Percentiles rank a stretch among this genome's conserved stretches.
Evolutionary conservation across 2,329 filamentous ascomycete genomes (phyloP).

Genomic region (Botrytis deweyae): DNA sequence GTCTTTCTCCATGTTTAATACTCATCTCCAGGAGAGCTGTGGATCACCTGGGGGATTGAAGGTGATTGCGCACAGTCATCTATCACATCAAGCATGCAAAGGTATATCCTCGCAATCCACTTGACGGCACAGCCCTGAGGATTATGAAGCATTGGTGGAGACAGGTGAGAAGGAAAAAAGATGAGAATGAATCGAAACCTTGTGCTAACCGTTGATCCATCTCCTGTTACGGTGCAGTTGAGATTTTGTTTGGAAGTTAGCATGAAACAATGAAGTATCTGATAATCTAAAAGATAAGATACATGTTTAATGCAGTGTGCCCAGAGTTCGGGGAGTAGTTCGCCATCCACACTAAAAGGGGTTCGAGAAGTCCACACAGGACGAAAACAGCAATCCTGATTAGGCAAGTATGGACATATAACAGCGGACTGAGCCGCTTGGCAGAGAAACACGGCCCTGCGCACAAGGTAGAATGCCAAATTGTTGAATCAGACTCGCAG

Average conservation of each 20-base stretch:
- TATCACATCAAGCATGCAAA: slow-evolving; percentile 11
- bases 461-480: background rate
- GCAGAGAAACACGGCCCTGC: background rate
- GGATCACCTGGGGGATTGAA: background rate
- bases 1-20: slow-evolving; percentile 16
- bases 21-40: background rate
- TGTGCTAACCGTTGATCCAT: slow-evolving; percentile 6
- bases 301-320: slow-evolving; percentile 7
- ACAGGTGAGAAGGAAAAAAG: background rate
- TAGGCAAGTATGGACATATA: slow-evolving; percentile 2
- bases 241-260: background rate
- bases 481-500: background rate
- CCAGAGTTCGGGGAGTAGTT: slow-evolving; percentile 1
- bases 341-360: slow-evolving; percentile 9
- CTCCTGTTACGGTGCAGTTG: background rate
- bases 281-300: slow-evolving; percentile 15
- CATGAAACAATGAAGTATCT: background rate
- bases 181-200: slow-evolving; percentile 8
- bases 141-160: background rate
- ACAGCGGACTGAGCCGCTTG: background rate
- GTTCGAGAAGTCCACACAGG: slow-evolving; percentile 5
- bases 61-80: slow-evolving; percentile 10
- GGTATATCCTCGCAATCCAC: background rate
- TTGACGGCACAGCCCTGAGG: slow-evolving; percentile 2
- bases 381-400: background rate